Conservation (phyloP, 2,329 filamentous ascomycete species). For the Stagonosporopsis chrysanthemi region DNA sequence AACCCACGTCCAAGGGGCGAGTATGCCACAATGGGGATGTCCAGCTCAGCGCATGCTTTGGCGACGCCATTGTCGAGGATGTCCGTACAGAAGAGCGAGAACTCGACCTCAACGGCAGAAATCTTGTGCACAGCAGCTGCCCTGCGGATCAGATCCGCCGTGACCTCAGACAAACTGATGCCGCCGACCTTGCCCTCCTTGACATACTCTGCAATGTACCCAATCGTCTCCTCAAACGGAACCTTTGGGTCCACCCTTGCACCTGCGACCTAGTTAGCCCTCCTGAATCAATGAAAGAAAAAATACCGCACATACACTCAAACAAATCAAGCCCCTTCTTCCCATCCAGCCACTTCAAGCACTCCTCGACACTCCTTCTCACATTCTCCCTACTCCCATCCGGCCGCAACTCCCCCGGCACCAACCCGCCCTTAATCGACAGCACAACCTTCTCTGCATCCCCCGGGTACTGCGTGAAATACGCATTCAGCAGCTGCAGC, state of each 20-base stretch:
- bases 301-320: constrained; percentile 39
- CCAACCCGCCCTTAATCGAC: constrained; percentile 59
- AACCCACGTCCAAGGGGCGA: constrained; percentile 72
- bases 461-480: constrained; percentile 60
- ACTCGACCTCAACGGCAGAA: constrained; percentile 66
- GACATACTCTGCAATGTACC: constrained; percentile 50
- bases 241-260: constrained; percentile 55
- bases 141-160: constrained; percentile 55
- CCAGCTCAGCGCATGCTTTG: constrained; percentile 64
- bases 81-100: constrained; percentile 65
- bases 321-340: constrained; percentile 60
- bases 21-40: constrained; percentile 74
- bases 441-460: constrained; percentile 60
- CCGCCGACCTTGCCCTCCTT: constrained; percentile 56
- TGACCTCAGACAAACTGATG: constrained; percentile 56
- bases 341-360: constrained; percentile 53
- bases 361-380: constrained; percentile 56
- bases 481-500: constrained; percentile 58
- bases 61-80: constrained; percentile 66
- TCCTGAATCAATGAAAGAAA: not conserved
- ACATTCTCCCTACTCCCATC: constrained; percentile 54
- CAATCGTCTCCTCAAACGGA: constrained; percentile 56
- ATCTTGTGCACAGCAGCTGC: constrained; percentile 63
- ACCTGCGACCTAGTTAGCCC: not conserved
- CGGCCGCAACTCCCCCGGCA: constrained; percentile 43